Evolutionary conservation across 2,329 filamentous ascomycete genomes (phyloP), one percentile per base, ranked within the genome.

Genomic region (Bretziella fagacearum): DNA sequence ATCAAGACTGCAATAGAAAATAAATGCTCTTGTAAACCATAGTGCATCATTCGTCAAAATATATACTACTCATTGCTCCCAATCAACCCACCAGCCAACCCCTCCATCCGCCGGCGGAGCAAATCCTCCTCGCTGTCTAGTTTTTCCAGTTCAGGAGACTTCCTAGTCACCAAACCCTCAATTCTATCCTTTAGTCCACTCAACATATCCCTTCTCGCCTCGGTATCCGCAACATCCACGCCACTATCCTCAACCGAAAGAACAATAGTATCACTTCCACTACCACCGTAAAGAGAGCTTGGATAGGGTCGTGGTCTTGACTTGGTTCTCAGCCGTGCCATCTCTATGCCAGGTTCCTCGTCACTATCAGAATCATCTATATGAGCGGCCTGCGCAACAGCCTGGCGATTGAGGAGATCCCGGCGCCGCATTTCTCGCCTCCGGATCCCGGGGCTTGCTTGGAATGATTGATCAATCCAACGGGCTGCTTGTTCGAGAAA

Each of bases 381-480:
- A 15, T 23, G 37, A 6, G 39, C 36, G 13, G 32, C 47, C 1
- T 26, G 44, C 11, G 37, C 37, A 13, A 40, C 40, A 42, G 47
- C 50, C 13, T 39, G 30, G 11, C 47, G 32, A 17, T 23, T 17
- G 17, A 46, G 17, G 11, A 42, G 20, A 20, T 47, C 44, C 5
- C 44, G 37, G 3, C 43, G 37, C 7, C 30, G 37, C 15, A 43
- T 30, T 35, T 50, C 48, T n/a, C 48, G 36, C 3, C 48, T 30
- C 7, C 43, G 44, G 26, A 44, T 49, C 4, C 23, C 47, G 4
- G 47, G 33, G 2, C 41, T 26, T 6, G 32, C 17, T 17, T 40
- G 63, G 43, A 94, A 89, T 0, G 86, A 70, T 23, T 86, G 78
- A 40, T 79, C 71, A 54, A 95, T 86, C 89, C 89, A 96, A 13